These are phyloP conservation scores for Drechmeria coniospora DNA, from an alignment of 2,329 filamentous ascomycete species.

Conservation along the genomic window DNA sequence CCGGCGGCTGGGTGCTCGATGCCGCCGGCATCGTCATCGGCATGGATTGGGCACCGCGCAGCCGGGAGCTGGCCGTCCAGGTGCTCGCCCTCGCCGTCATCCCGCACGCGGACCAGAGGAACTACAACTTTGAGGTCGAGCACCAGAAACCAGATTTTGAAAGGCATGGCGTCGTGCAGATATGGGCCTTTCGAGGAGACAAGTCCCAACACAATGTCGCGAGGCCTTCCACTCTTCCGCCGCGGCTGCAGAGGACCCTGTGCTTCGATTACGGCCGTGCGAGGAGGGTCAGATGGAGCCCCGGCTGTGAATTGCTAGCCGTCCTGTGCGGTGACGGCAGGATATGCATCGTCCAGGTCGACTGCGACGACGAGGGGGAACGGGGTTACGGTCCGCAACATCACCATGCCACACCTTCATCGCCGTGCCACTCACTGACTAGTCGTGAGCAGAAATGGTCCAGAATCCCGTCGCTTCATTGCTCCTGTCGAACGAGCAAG, in stretches of 20 bases:
- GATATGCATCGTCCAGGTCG: slow-evolving; percentile 28
- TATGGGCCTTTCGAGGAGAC: slow-evolving; percentile 31
- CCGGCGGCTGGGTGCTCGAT: slow-evolving; percentile 37
- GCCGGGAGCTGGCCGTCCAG: slow-evolving; percentile 22
- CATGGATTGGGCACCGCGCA: slow-evolving; percentile 35
- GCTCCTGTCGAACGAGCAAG: slow-evolving; percentile 28
- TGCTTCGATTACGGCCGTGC: slow-evolving; percentile 36
- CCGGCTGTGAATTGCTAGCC: slow-evolving; percentile 29
- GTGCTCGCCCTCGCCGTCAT: slow-evolving; percentile 35
- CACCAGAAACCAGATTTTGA: slow-evolving; percentile 21
- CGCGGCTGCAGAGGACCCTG: slow-evolving; percentile 26
- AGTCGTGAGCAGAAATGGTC: slow-evolving; percentile 24
- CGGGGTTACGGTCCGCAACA: slow-evolving; percentile 24
- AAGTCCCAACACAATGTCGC: slow-evolving; percentile 14
- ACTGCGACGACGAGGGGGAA: slow-evolving; percentile 11
- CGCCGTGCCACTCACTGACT: neutral
- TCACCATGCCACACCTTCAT: neutral
- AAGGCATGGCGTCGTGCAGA: slow-evolving; percentile 32
- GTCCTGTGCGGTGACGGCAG: slow-evolving; percentile 35
- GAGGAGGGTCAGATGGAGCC: slow-evolving; percentile 37
- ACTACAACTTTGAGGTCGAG: slow-evolving; percentile 22
- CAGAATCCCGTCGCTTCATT: slow-evolving; percentile 28
- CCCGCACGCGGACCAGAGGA: slow-evolving; percentile 34
- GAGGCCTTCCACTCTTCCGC: slow-evolving; percentile 18
- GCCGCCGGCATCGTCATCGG: slow-evolving; percentile 35